Conservation (phyloP, 169 alveolate genomes). For the Perkinsus olseni region DNA sequence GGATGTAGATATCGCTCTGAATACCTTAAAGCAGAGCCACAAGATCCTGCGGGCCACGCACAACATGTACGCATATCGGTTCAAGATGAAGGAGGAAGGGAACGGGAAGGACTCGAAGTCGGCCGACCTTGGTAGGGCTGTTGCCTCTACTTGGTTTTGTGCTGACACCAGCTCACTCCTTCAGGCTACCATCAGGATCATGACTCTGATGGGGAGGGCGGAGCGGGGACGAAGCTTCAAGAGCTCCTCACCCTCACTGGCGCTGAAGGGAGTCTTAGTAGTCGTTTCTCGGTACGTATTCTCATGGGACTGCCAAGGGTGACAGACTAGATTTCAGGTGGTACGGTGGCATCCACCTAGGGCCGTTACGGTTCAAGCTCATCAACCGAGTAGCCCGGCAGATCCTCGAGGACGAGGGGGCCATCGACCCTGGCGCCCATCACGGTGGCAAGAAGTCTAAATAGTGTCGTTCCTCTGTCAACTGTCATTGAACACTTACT, state of each 20-base stretch:
- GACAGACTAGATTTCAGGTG: background rate
- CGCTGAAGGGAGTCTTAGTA: background rate
- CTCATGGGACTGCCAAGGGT: background rate
- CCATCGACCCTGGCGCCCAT: background rate
- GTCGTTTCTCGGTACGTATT: background rate
- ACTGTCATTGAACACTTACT: background rate
- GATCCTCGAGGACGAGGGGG: slow-evolving; percentile 1
- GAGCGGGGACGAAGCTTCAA: background rate
- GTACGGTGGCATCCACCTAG: background rate
- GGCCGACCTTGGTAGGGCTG: background rate
- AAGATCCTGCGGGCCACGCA: background rate
- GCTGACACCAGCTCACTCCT: too few species aligned
- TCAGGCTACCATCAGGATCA: background rate
- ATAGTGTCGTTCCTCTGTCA: background rate
- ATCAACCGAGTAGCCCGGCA: background rate
- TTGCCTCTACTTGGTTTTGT: too few species aligned
- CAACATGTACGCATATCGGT: background rate
- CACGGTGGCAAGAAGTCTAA: background rate
- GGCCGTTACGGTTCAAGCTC: background rate
- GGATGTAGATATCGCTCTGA: background rate
- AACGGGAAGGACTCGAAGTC: background rate
- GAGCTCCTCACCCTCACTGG: background rate
- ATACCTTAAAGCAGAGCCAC: background rate
- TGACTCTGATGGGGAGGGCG: background rate
- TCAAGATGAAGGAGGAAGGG: background rate